Conservation (phyloP, 495 filamentous ascomycete species). For the Aspergillus coremiiformis region DNA sequence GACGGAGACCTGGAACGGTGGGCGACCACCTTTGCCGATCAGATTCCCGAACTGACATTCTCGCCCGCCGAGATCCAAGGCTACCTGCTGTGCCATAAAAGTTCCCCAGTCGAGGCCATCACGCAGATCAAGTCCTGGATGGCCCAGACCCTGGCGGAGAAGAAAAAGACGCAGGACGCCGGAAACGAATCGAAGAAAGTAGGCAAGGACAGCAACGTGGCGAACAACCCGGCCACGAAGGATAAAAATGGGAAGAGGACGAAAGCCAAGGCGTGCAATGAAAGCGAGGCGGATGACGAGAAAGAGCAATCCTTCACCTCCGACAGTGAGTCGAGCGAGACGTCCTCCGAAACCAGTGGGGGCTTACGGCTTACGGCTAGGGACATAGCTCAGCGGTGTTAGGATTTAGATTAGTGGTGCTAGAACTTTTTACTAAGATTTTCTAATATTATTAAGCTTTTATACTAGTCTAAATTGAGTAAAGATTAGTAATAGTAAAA, state of each 20-base stretch:
- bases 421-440: too few species aligned
- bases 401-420: too few species aligned
- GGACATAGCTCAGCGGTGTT: too few species aligned
- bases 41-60: slow-evolving; percentile 44
- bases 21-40: slow-evolving; percentile 42
- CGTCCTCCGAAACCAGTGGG: too few species aligned
- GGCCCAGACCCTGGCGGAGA: slow-evolving; percentile 36
- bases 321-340: not conserved
- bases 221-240: not conserved
- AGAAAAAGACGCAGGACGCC: slow-evolving; percentile 19
- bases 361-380: too few species aligned
- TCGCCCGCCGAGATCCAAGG: slow-evolving; percentile 65
- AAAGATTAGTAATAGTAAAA: too few species aligned
- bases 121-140: slow-evolving; percentile 48
- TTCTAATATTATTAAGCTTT: too few species aligned
- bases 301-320: not conserved
- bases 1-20: slow-evolving; percentile 25
- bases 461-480: too few species aligned
- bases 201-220: not conserved
- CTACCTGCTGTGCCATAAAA: slow-evolving; percentile 50
- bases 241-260: not conserved
- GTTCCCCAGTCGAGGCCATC: slow-evolving; percentile 50
- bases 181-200: not conserved
- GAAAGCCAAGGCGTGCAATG: not conserved
- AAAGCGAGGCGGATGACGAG: not conserved